Conservation (phyloP, 2,329 filamentous ascomycete species). For the Ceratocystis cubensis region DNA sequence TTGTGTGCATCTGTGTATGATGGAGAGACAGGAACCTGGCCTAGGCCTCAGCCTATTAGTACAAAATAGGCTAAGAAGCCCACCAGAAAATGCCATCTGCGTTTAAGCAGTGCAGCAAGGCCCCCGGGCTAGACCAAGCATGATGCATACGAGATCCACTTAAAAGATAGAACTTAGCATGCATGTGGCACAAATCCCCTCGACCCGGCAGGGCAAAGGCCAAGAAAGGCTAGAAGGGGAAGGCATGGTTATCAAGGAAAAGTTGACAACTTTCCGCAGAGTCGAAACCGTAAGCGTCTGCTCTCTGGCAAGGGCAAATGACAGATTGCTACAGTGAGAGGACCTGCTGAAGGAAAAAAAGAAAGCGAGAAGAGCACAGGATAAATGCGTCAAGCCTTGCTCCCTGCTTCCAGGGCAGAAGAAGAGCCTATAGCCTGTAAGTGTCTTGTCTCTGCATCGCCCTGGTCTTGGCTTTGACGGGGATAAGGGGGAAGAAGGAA, state of each 20-base stretch:
- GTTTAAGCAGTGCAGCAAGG: constrained; percentile 4
- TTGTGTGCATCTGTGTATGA: too few relatives aligned
- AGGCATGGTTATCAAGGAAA: not conserved
- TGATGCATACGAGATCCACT: not conserved
- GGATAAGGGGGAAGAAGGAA: not conserved
- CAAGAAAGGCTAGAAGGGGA: not conserved
- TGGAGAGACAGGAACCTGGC: not conserved
- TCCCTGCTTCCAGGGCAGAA: too few relatives aligned
- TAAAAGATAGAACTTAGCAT: not conserved
- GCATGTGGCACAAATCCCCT: not conserved
- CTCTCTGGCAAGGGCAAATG: too few relatives aligned
- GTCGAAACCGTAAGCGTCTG: too few relatives aligned
- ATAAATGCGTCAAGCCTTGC: too few relatives aligned
- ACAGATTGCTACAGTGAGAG: too few relatives aligned
- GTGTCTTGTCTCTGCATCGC: not conserved
- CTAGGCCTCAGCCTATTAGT: not conserved
- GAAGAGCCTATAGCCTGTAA: too few relatives aligned
- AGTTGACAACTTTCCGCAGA: not conserved
- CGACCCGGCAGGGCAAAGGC: not conserved
- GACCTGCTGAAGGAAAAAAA: too few relatives aligned
- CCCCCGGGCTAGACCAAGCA: not conserved
- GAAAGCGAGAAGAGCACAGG: too few relatives aligned
- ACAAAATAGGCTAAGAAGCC: not conserved
- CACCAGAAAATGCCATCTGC: not conserved
- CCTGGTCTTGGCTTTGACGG: not conserved